Conservation (phyloP, 169 alveolate species). For the Plasmodium ovale region DNA sequence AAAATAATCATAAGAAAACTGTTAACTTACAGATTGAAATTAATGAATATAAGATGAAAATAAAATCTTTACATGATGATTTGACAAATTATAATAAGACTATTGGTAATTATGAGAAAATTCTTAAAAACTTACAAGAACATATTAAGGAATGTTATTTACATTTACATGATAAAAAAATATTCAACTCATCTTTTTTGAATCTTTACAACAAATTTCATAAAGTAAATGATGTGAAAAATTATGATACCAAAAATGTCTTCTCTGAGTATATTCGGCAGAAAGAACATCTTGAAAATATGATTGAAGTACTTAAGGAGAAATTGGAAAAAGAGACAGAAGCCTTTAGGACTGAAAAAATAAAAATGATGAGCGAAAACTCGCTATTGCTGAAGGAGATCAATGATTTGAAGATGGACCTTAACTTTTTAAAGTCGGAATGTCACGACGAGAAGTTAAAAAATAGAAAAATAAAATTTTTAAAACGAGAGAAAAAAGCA, state of each 20-base stretch:
- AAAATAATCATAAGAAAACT: conserved; percentile 72
- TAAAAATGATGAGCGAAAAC: conserved; percentile 73
- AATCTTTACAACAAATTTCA: conserved; percentile 68
- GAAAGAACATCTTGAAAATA: conserved; percentile 68
- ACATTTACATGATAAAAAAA: conserved; percentile 72
- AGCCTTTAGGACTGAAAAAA: conserved; percentile 70
- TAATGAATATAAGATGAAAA: conserved; percentile 72
- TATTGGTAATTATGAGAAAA: conserved; percentile 66
- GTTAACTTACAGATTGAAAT: conserved; percentile 69
- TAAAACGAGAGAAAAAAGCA: conserved; percentile 12
- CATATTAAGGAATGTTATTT: conserved; percentile 72
- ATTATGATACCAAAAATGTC: conserved; percentile 70
- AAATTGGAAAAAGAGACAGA: conserved; percentile 66
- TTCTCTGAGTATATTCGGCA: conserved; percentile 70
- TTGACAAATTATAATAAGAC: conserved; percentile 59
- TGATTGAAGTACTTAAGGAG: conserved; percentile 63
- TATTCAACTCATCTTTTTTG: conserved; percentile 64
- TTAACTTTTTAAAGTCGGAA: conserved; percentile 67
- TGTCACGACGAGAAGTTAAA: conserved; percentile 46
- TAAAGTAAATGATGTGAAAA: conserved; percentile 61
- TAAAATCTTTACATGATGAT: conserved; percentile 68
- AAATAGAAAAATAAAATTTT: conserved; percentile 25
- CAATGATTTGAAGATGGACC: conserved; percentile 69
- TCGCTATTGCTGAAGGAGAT: conserved; percentile 62
- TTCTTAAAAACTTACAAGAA: conserved; percentile 62